These are phyloP conservation scores for Kuraishia hungarica DNA, from an alignment of 805 yeast species.

Conservation along the genomic window DNA sequence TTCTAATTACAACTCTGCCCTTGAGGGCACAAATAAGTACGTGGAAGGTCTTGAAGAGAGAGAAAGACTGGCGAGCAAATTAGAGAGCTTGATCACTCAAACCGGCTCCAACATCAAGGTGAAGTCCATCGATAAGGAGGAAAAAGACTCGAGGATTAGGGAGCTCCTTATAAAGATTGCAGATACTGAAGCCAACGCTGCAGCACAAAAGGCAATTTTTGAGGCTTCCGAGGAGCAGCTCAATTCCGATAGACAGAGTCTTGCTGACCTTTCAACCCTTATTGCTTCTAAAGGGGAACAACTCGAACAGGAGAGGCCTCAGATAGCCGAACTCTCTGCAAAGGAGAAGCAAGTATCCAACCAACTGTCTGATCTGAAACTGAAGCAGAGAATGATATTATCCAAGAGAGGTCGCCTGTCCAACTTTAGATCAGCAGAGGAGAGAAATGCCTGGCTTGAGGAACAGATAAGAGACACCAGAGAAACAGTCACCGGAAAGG, in stretches of 20 bases:
- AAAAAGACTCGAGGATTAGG: slow-evolving; percentile 38
- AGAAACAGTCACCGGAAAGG: slow-evolving; percentile 10
- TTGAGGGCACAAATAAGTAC: slow-evolving; percentile 44
- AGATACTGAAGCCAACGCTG: slow-evolving; percentile 36
- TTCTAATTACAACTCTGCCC: slow-evolving; percentile 39
- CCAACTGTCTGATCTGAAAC: slow-evolving; percentile 30
- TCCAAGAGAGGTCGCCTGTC: slow-evolving; percentile 65
- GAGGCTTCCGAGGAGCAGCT: slow-evolving; percentile 22
- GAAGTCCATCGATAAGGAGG: slow-evolving; percentile 44
- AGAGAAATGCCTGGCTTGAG: slow-evolving; percentile 63
- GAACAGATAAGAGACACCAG: slow-evolving; percentile 35
- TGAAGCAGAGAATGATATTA: slow-evolving; percentile 51
- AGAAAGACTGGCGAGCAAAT: slow-evolving; percentile 39
- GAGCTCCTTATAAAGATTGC: slow-evolving; percentile 42
- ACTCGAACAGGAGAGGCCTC: slow-evolving; percentile 30
- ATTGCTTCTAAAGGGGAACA: slow-evolving; percentile 29
- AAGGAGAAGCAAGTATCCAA: slow-evolving; percentile 32
- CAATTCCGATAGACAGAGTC: slow-evolving; percentile 13
- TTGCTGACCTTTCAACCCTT: slow-evolving; percentile 14
- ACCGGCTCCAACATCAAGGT: slow-evolving; percentile 42
- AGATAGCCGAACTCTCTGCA: slow-evolving; percentile 26
- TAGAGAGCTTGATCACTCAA: slow-evolving; percentile 36
- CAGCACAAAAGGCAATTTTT: slow-evolving; percentile 31
- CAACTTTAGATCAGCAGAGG: slow-evolving; percentile 42
- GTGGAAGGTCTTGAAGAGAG: slow-evolving; percentile 51